Base-by-base conservation (phyloP, 306 rosid species). In the Begonia peltatifolia region DNA sequence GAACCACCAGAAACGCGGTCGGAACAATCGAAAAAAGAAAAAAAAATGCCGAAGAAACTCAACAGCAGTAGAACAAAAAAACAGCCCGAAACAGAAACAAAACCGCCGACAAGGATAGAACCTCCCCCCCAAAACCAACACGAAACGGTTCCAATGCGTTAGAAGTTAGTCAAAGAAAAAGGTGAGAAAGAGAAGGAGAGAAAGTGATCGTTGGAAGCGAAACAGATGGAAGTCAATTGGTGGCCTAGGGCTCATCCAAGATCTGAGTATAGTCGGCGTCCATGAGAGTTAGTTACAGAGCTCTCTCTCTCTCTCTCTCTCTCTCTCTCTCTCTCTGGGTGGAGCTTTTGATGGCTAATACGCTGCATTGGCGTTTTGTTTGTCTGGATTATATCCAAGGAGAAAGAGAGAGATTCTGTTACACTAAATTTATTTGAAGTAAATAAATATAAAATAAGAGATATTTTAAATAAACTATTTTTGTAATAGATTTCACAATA, bases 181-280 rank as follows among this genome's bases (percentile, higher is more conserved):
- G n/a, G n/a, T n/a, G n/a, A n/a, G n/a, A n/a, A n/a, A n/a, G 55
- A 46, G 42, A 12, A 10, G 36, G 54, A 3, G 42, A 42, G 36
- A 25, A 12, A 49, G 50, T 38, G 42, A 54, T 52, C 15, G 6
- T 47, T 46, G 12, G 14, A 46, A 52, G 41, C 6, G 36, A 16
- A 17, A 18, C 42, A 17, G 41, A 9, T 23, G 10, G 18, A 6
- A 11, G 51, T 15, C 60, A 25, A 43, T 42, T 25, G 8, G 30
- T 14, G 11, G 35, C 59, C 68, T 65, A 70, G 70, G 77, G 71
- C 60, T 68, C 64, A 30, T 55, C 53, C 68, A 69, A 79, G 96
- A 87, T 87, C 85, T 66, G 81, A 64, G 68, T 30, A 30, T 30
- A 71, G 61, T 59, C 56, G 55, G 46, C 52, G 20, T 55, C 64